Evolutionary conservation across 2,329 filamentous ascomycete species (phyloP), one percentile per base, ranked within the genome.

Genomic region (Beauveria rudraprayagi): DNA sequence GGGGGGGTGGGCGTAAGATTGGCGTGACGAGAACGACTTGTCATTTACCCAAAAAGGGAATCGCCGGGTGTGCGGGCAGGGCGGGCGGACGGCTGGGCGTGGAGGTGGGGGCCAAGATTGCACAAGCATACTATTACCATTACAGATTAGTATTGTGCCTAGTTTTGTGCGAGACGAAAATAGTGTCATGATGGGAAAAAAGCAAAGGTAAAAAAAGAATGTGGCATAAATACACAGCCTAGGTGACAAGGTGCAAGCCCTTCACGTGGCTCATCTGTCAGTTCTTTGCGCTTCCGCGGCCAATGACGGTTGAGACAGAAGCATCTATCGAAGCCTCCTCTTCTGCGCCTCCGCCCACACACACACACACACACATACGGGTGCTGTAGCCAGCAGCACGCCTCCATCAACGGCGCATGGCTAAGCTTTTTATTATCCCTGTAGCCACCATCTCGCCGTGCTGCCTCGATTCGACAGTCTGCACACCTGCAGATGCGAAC

Each of bases 41-140:
- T 56, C 54, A 43, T 56, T 56, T 56, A 56, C 43, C 41, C 8
- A 56, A 56, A 56, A 37, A 28, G 54, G 54, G 37, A 46, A 56
- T 24, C 14, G 28, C 43, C 54, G 54, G 52, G 52, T 11, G 28
- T 56, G 54, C 3, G 43, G 43, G 43, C 54, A 34, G 22, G 51
- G 51, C 51, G 28, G 28, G 28, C 9, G 28, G 28, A 30, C 28
- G 28, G 28, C 9, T 11, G 30, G 51, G 51, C 50, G 22, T 17
- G 19, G 19, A 19, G 52, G 52, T 55, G 52, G 52, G 52, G 52
- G 52, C 52, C 22, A 44, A 55, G 52, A 55, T 52, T 30, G 30
- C 30, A 30, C 9, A 30, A 30, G 30, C 30, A 30, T 30, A 10
- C 28, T 30, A 30, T 10, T 30, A 30, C 30, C 30, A 30, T 30